Evolutionary conservation across 805 yeast genomes (phyloP).

Genomic region (Pichia cabralensis): DNA sequence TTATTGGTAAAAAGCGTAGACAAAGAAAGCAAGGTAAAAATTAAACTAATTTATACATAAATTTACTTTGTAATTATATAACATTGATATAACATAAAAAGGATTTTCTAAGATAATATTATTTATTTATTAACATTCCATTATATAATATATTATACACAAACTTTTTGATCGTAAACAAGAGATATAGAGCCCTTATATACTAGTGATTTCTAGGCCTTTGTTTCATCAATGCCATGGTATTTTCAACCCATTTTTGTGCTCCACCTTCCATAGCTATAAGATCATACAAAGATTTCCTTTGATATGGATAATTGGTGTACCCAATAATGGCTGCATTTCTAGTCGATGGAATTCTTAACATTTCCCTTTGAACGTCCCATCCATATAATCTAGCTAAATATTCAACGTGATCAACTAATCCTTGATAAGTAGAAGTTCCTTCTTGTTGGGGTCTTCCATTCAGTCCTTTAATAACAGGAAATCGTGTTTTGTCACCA

Average conservation of each 20-base stretch:
- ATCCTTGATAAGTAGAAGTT: slow-evolving; percentile 68
- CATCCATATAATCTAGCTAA: slow-evolving; percentile 67
- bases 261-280: slow-evolving; percentile 79
- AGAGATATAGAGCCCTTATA: too few species aligned
- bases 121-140: too few species aligned
- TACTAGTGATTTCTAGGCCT: slow-evolving; percentile 74
- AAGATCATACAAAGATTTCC: slow-evolving; percentile 43
- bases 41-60: not conserved
- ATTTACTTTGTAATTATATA: too few species aligned
- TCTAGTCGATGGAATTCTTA: slow-evolving; percentile 89
- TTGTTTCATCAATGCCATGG: slow-evolving; percentile 59
- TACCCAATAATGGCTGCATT: slow-evolving; percentile 83
- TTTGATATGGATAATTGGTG: slow-evolving; percentile 19
- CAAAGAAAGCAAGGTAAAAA: slow-evolving; percentile 34
- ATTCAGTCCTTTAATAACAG: slow-evolving; percentile 29
- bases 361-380: slow-evolving; percentile 75
- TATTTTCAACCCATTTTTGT: slow-evolving; percentile 79
- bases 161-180: too few species aligned
- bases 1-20: slow-evolving; percentile 63
- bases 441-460: slow-evolving; percentile 9
- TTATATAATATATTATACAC: too few species aligned
- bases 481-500: slow-evolving; percentile 65
- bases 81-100: too few species aligned
- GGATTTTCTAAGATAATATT: too few species aligned
- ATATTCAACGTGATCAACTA: slow-evolving; percentile 77